Evolutionary conservation across 2,329 filamentous ascomycete species (phyloP), one percentile per base, ranked within the genome.

Genomic region (Exophiala alcalophila): DNA sequence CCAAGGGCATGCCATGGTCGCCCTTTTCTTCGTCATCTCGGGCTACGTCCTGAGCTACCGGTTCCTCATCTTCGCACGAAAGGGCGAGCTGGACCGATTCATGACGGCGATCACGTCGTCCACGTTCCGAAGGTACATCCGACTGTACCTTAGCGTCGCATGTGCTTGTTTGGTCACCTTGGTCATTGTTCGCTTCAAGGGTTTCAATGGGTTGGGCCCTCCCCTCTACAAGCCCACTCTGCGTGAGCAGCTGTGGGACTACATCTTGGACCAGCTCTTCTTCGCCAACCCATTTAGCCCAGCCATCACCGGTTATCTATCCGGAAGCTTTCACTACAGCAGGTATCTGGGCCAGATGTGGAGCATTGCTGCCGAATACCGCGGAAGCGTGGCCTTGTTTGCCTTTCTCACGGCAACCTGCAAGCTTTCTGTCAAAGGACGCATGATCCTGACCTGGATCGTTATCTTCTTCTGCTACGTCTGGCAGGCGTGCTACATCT

Each of bases 1-100:
- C 29, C n/a, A n/a, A n/a, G n/a, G n/a, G n/a, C n/a, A n/a, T n/a
- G n/a, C n/a, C n/a, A n/a, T n/a, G 59, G 60, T 79, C 1, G 66
- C 73, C 4, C 65, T 67, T 8, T 79, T 80, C 56, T 78, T 76
- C 58, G 69, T 79, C 55, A 71, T 79, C 40, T 79, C 76, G 0
- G 76, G 76, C 47, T 80, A 78, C 49, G 76, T 75, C 4, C 62
- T 80, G 7, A 70, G 74, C 2, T 58, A 69, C n/a, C 74, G 73
- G 50, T 67, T 74, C 0, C 48, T 78, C 38, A 61, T 59, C 7
- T 59, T 75, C 18, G 45, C 48, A 35, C 43, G 44, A 5, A 31
- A 6, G 10, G 18, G 29, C 5, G 18, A 27, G 11, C 20, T 28
- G 7, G n/a, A 9, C 15, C 15, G 18, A 11, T 19, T 28, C 12